Percentiles rank a stretch among this genome's conserved stretches.
These are phyloP conservation scores for Chlamydomonas asymmetrica DNA, from an alignment of 139 green algal genomes.

Conservation along the genomic window DNA sequence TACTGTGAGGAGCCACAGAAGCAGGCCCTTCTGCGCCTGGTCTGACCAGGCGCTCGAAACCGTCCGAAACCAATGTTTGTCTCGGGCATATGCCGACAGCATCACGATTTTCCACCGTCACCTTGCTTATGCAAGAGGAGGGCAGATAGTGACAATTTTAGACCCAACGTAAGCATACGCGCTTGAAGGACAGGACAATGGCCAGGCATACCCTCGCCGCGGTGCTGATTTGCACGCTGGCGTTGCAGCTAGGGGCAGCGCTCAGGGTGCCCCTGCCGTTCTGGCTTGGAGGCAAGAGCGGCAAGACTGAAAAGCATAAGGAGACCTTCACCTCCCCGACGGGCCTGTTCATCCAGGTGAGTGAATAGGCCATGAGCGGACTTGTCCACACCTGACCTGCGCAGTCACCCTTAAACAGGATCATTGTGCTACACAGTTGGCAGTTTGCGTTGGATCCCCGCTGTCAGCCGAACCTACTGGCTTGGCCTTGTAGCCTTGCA, in stretches of 20 bases:
- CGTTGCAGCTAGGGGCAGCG: too few species aligned
- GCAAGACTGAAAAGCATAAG: slow-evolving; percentile 25
- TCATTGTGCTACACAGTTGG: not conserved
- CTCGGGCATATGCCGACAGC: too few species aligned
- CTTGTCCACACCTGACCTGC: too few species aligned
- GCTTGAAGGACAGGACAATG: not conserved
- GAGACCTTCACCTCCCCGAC: slow-evolving; percentile 27
- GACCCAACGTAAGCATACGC: not conserved
- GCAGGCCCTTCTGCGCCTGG: too few species aligned
- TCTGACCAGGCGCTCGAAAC: too few species aligned
- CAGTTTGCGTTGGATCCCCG: not conserved
- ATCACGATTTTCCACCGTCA: too few species aligned
- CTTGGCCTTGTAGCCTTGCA: not conserved
- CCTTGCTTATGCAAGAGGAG: too few species aligned
- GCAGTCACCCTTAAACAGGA: not conserved
- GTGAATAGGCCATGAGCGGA: not conserved
- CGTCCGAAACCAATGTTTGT: too few species aligned
- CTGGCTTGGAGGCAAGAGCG: too few species aligned
- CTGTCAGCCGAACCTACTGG: not conserved
- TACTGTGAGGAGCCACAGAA: too few species aligned
- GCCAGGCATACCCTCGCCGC: not conserved
- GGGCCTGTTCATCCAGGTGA: slow-evolving; percentile 47
- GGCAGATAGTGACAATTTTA: not conserved
- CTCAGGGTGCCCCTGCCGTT: too few species aligned
- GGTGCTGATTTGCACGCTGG: not conserved